Evolutionary conservation across 1,284 basidiomycete species (phyloP).

Genomic region (Thecaphora frezii): DNA sequence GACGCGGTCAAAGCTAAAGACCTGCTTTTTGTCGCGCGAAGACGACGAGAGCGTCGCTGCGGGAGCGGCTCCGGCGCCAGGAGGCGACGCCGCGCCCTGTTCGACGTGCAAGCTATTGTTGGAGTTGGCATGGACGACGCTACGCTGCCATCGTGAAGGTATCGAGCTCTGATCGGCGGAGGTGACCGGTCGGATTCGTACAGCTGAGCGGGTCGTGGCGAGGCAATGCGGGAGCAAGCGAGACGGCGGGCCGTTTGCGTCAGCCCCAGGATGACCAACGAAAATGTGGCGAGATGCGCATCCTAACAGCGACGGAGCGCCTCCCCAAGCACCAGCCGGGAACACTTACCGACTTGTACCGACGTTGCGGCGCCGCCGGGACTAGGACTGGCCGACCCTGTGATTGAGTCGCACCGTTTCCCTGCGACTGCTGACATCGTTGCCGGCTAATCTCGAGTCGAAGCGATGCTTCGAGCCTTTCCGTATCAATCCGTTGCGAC

Average conservation of each 20-base stretch:
- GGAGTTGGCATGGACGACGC: constrained; percentile 69
- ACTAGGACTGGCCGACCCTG: not conserved
- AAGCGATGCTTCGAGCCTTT: too few species aligned
- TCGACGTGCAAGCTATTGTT: constrained; percentile 58
- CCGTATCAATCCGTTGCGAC: too few species aligned
- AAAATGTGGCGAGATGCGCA: not conserved
- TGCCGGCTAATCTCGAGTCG: not conserved
- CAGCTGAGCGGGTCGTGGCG: constrained; percentile 65
- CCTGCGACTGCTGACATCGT: not conserved
- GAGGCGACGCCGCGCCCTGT: constrained; percentile 29
- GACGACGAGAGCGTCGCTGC: constrained; percentile 48
- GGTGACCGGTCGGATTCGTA: constrained; percentile 87
- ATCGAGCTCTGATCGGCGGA: constrained; percentile 75
- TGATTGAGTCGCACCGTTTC: constrained; percentile 2
- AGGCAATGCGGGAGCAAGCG: not conserved
- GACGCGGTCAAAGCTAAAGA: constrained; percentile 92
- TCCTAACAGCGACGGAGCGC: not conserved
- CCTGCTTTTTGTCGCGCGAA: constrained; percentile 69
- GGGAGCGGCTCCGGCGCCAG: constrained; percentile 62
- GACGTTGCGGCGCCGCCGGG: constrained; percentile 4
- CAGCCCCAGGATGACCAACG: not conserved
- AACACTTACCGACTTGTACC: constrained; percentile 19
- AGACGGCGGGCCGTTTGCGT: not conserved
- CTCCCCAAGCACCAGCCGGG: not conserved
- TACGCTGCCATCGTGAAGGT: constrained; percentile 87